Evolutionary conservation across 1,284 basidiomycete species (phyloP), one percentile per base, ranked within the genome.

Genomic region (Rhodofomes roseus): DNA sequence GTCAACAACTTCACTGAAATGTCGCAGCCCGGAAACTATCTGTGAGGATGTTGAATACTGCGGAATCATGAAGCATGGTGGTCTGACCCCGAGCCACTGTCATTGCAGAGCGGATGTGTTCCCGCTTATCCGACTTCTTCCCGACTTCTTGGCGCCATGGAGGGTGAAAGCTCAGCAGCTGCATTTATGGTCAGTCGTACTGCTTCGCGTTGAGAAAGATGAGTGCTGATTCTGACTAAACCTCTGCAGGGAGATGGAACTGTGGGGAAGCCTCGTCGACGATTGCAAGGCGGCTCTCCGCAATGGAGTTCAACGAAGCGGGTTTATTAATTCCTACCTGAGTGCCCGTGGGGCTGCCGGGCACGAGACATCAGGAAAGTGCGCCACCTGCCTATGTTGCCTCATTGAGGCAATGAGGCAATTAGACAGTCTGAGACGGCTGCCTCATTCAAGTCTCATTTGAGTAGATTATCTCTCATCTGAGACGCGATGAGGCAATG

Each of bases 101-200:
- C 18, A 16, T 14, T 37, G 12, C 51, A 72, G 71, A 14, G 70
- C 68, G n/a, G 71, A 73, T 57, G 64, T 61, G 11, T 70, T 71
- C 59, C 68, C 69, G 18, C 62, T 70, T 34, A 58, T 73, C 7
- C 68, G 69, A 11, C 22, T 2, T 27, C 50, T 58, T 16, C 56
- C 56, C 4, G 50, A 53, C 31, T 29, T 52, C 37, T 53, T 58
- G 18, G 50, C 56, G 2, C 56, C 56, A 8, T 58, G 56, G 56
- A 52, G 56, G 40, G 20, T 43, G 1, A 36, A 58, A 22, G 39
- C 22, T 20, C 56, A 62, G 16, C 66, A 65, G 52, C 68, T 70
- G 65, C 71, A 71, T 51, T 58, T 63, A 63, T 70, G 70, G 71
- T 71, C 66, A 60, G 68, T n/a, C n/a, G n/a, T 63, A 9, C 27